Conservation (phyloP, 306 rosid species). For the Albizia julibrissin region DNA sequence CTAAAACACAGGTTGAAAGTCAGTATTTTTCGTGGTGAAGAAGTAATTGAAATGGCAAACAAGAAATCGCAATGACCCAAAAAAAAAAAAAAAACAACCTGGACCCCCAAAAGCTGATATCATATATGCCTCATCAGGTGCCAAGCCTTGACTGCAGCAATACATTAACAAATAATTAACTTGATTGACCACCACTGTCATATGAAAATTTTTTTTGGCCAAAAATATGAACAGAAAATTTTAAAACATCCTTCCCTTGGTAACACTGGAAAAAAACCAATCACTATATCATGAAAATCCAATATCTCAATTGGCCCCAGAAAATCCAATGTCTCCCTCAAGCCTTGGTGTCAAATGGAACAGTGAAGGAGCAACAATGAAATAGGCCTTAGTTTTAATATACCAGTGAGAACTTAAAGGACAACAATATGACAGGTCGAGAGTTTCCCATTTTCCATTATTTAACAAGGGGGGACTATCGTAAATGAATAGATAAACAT, state of each 20-base stretch:
- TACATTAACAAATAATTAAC: slow-evolving; percentile 28
- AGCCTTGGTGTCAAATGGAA: slow-evolving; percentile 10
- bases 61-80: slow-evolving; percentile 4
- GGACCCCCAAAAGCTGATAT: slow-evolving; percentile 93
- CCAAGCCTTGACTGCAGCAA: slow-evolving; percentile 86
- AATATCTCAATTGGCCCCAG: slow-evolving; percentile 1
- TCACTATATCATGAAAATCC: slow-evolving; percentile 25
- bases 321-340: slow-evolving; percentile 25
- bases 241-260: neutral
- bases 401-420: slow-evolving; percentile 9
- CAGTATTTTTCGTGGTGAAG: slow-evolving; percentile 16
- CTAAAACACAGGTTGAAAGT: slow-evolving; percentile 46
- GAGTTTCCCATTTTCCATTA: slow-evolving; percentile 2
- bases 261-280: slow-evolving; percentile 4
- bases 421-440: neutral
- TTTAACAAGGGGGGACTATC: neutral
- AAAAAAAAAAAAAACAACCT: slow-evolving; percentile 46
- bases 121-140: slow-evolving; percentile 93
- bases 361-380: neutral
- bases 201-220: neutral
- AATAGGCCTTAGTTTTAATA: slow-evolving; percentile 13
- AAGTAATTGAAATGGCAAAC: neutral
- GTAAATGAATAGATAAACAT: neutral
- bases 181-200: slow-evolving; percentile 11
- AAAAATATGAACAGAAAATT: neutral